Evolutionary conservation across 805 yeast genomes (phyloP).

Genomic region (Candida silvicultrix): DNA sequence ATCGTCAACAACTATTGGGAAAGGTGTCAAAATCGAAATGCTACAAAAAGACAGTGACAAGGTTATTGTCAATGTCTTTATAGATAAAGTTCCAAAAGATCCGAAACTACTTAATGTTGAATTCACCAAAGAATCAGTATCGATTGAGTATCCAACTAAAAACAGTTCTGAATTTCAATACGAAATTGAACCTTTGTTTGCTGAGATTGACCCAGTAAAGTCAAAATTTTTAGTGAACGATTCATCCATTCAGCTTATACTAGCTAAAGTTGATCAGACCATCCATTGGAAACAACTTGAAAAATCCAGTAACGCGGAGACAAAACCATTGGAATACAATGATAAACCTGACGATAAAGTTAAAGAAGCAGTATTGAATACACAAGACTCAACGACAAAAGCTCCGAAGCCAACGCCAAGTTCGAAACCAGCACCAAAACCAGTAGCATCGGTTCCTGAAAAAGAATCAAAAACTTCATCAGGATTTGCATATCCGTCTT

Average conservation of each 20-base stretch:
- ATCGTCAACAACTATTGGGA: slow-evolving; percentile 38
- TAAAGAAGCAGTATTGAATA: slow-evolving; percentile 1
- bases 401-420: too few relatives aligned
- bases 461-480: background rate
- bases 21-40: slow-evolving; percentile 58
- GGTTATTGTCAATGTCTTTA: slow-evolving; percentile 65
- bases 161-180: slow-evolving; percentile 52
- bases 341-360: slow-evolving; percentile 14
- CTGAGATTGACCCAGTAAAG: slow-evolving; percentile 38
- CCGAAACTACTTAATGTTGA: slow-evolving; percentile 32
- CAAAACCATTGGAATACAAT: background rate
- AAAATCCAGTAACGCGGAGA: background rate
- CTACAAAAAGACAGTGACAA: background rate
- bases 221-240: slow-evolving; percentile 49
- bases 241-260: slow-evolving; percentile 44
- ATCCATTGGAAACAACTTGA: background rate
- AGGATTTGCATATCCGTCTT: slow-evolving; percentile 43
- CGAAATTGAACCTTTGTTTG: slow-evolving; percentile 45
- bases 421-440: background rate
- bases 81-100: slow-evolving; percentile 55
- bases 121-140: slow-evolving; percentile 29
- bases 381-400: too few relatives aligned
- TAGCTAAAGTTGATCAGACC: background rate
- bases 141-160: slow-evolving; percentile 41
- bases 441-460: background rate